A percentile compares a stretch with the other conserved stretches of the same genome.
Conservation (phyloP, 345 rosid species). For the Alliaria petiolata region DNA sequence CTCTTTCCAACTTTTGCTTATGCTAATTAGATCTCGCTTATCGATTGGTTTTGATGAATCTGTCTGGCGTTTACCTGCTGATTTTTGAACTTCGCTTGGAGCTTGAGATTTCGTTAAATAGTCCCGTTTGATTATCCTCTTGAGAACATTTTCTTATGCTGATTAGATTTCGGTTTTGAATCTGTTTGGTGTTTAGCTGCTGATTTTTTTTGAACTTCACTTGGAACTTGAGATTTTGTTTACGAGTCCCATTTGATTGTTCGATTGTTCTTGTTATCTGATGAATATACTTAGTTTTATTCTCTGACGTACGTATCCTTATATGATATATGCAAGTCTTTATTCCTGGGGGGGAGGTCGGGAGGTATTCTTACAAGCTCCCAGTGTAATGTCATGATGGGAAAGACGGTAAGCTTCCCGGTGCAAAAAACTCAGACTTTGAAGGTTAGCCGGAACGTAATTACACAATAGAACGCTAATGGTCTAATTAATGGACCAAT, state of each 20-base stretch:
- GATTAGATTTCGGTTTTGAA: too few relatives aligned
- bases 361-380: constrained; percentile 51
- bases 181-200: too few relatives aligned
- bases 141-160: too few relatives aligned
- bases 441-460: constrained; percentile 31
- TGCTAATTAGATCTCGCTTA: background rate
- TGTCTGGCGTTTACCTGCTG: background rate
- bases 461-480: too few relatives aligned
- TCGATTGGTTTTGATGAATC: constrained; percentile 5
- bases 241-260: background rate
- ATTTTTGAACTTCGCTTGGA: background rate
- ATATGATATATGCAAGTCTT: constrained; percentile 58
- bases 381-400: constrained; percentile 61
- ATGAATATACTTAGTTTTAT: too few relatives aligned
- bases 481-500: too few relatives aligned
- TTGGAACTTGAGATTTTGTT: background rate
- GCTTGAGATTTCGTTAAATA: background rate
- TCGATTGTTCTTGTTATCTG: too few relatives aligned
- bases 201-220: too few relatives aligned
- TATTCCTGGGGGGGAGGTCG: constrained; percentile 43
- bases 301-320: too few relatives aligned
- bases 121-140: too few relatives aligned
- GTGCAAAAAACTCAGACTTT: constrained; percentile 41
- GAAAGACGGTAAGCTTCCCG: constrained; percentile 50
- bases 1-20: too few relatives aligned